A percentile compares a stretch with the other conserved stretches of the same genome.
These are phyloP conservation scores for Suhomyces choctaworum DNA, from an alignment of 1,139 yeast species.

Conservation along the genomic window DNA sequence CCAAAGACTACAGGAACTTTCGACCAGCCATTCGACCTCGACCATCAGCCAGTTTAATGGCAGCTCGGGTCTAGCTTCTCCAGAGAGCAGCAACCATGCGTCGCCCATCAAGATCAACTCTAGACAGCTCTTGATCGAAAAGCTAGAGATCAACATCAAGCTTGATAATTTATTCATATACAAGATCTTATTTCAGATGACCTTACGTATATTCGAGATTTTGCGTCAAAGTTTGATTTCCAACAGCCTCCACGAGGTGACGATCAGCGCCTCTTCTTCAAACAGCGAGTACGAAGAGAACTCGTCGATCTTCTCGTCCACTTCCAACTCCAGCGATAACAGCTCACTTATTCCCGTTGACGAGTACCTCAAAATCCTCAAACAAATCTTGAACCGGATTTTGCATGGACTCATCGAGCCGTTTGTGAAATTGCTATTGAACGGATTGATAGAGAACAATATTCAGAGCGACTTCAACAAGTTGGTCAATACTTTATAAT, in stretches of 20 bases:
- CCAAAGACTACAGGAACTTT: constrained; percentile 11
- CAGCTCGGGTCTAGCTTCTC: constrained; percentile 4
- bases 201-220: constrained; percentile 32
- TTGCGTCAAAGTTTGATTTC: constrained; percentile 15
- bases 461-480: constrained; percentile 33
- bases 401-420: constrained; percentile 43
- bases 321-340: constrained; percentile 27
- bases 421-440: constrained; percentile 32
- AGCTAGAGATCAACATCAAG: constrained; percentile 45
- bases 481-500: constrained; percentile 28
- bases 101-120: constrained; percentile 47
- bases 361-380: constrained; percentile 35
- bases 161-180: constrained; percentile 44
- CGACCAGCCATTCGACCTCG: constrained; percentile 16
- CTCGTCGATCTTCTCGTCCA: constrained; percentile 41
- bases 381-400: constrained; percentile 32
- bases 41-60: constrained; percentile 13
- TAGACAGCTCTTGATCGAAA: constrained; percentile 45
- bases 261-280: constrained; percentile 2
- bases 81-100: constrained; percentile 13
- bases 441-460: constrained; percentile 33
- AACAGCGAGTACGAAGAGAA: constrained; percentile 17
- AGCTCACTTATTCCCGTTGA: constrained; percentile 31
- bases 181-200: constrained; percentile 36
- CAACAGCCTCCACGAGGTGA: constrained; percentile 6